A percentile compares a stretch with the other conserved stretches of the same genome.
phyloP scores from a whole-genome alignment of 495 filamentous ascomycete species.

The Aspergillus cavernicola region DNA sequence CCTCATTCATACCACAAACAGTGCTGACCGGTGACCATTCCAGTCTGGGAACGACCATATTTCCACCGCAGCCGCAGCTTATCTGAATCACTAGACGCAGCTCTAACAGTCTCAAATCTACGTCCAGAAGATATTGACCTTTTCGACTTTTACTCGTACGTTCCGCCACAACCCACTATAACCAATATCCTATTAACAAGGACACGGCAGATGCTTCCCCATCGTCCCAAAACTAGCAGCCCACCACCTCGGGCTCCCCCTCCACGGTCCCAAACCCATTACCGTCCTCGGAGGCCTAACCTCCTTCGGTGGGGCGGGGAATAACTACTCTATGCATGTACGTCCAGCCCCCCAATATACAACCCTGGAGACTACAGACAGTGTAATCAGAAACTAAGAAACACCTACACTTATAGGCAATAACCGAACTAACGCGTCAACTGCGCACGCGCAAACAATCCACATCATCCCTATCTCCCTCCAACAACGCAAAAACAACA shows the following conservation, averaged over 20 bases:
- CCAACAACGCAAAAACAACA: slow-evolving; percentile 21
- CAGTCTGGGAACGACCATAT: slow-evolving; percentile 54
- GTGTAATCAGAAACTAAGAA: too few species aligned
- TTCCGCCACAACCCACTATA: neutral
- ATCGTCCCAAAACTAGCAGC: slow-evolving; percentile 57
- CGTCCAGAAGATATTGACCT: slow-evolving; percentile 44
- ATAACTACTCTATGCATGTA: slow-evolving; percentile 59
- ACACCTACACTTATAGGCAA: too few species aligned
- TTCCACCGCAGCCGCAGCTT: slow-evolving; percentile 47
- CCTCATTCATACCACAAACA: neutral
- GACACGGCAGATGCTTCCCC: slow-evolving; percentile 37
- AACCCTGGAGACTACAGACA: too few species aligned
- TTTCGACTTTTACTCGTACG: slow-evolving; percentile 52
- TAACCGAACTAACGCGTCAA: slow-evolving; percentile 45
- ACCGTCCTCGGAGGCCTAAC: slow-evolving; percentile 55
- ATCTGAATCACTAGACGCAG: slow-evolving; percentile 47
- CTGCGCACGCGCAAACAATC: slow-evolving; percentile 25
- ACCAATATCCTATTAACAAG: neutral
- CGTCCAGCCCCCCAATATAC: neutral
- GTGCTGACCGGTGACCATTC: neutral
- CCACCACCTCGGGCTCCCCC: slow-evolving; percentile 46
- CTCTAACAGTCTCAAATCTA: slow-evolving; percentile 31
- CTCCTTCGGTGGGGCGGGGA: slow-evolving; percentile 57
- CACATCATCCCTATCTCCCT: neutral
- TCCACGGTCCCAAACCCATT: slow-evolving; percentile 41